Conservation (phyloP, 2,329 filamentous ascomycete genomes). For the Alternaria dauci region DNA sequence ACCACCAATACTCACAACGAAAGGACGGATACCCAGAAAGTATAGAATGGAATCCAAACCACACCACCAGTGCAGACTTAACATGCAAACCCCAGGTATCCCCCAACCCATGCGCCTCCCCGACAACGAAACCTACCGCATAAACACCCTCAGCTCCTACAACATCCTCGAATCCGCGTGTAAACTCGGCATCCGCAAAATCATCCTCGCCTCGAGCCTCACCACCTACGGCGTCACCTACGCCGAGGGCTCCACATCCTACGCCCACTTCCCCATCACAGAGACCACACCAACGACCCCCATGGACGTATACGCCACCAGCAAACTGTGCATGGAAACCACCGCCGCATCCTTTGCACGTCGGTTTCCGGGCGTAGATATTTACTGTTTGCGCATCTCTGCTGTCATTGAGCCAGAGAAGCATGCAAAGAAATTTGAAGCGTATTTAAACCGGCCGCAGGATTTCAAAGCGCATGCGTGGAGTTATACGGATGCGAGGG, state of each 20-base stretch:
- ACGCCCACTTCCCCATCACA: conserved; percentile 64
- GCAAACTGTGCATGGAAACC: conserved; percentile 66
- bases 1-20: not conserved
- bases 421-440: conserved; percentile 60
- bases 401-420: conserved; percentile 67
- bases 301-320: conserved; percentile 67
- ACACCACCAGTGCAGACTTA: not conserved
- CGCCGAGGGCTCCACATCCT: conserved; percentile 64
- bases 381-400: conserved; percentile 67
- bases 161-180: conserved; percentile 69
- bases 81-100: conserved; percentile 29
- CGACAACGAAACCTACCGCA: conserved; percentile 65
- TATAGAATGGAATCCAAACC: not conserved
- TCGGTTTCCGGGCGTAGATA: conserved; percentile 61
- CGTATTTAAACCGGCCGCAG: conserved; percentile 58
- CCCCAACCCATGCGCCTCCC: conserved; percentile 68
- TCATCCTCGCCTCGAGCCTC: conserved; percentile 66
- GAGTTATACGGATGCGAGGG: conserved; percentile 68
- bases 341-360: conserved; percentile 64
- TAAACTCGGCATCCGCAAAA: conserved; percentile 67
- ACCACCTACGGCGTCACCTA: conserved; percentile 67
- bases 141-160: conserved; percentile 53
- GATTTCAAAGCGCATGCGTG: conserved; percentile 65
- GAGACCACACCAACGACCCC: conserved; percentile 66
- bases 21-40: not conserved